Evolutionary conservation across 352 stramenopile species (phyloP), one percentile per base, ranked within the genome.

Genomic region (Pythium rishiriense): DNA sequence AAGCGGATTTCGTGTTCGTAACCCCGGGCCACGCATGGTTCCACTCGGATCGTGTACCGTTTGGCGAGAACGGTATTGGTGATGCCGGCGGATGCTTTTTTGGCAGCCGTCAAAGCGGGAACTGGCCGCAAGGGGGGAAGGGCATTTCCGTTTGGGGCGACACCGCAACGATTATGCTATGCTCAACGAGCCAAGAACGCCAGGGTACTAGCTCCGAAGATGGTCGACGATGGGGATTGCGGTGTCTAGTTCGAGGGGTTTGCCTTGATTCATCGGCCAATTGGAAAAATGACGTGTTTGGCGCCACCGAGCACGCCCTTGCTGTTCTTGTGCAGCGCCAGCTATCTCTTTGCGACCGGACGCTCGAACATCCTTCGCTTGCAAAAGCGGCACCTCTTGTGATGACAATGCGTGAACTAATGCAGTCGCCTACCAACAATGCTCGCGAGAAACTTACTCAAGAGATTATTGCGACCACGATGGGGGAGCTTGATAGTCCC

Each of bases 41-140:
- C 51, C 78, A 86, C 62, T 74, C 76, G 4, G 79, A 87, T 55
- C 75, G 79, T 22, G 73, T 83, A 42, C 65, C 79, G 43, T 88
- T 86, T 63, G 78, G 68, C 17, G 79, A 88, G 19, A 68, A 74
- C 60, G 75, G 73, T 26, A 87, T 87, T 54, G 81, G 79, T 24
- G 81, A 88, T 58, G 78, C 79, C 58, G 79, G 81, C 19, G 79
- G 79, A 0, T 90, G 79, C 22, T 90, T 88, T 58, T 90, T 87
- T 69, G 81, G 81, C 1, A 78, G 74, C 7, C 76, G 77, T 26
- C 55, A 60, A 10, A 69, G 72, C 47, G 81, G 81, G 31, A 87
- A 83, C 28, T 90, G 81, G 81, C 81, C 81, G 1, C 47, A 64
- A 11, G 4, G 15, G 17, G 70, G 70, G 17, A 58, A 68, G 50